phyloP scores from a whole-genome alignment of 345 rosid genomes.

The Brassica incana region DNA sequence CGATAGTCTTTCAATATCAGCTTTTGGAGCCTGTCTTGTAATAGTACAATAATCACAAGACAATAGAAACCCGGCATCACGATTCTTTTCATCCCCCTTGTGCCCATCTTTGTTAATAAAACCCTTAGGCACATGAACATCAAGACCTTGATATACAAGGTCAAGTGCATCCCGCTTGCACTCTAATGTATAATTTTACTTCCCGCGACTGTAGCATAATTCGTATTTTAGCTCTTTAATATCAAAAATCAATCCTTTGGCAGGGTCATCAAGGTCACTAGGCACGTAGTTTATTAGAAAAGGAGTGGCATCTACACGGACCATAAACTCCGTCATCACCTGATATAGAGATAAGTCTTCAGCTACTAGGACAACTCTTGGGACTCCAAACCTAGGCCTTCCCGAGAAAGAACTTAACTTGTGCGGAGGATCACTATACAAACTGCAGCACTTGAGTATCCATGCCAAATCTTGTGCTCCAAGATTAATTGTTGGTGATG shows the following conservation, averaged over 20 bases:
- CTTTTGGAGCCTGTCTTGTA: slow-evolving; percentile 92
- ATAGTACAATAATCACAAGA: slow-evolving; percentile 92
- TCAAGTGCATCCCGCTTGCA: slow-evolving; percentile 89
- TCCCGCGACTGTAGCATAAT: slow-evolving; percentile 77
- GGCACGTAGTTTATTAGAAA: slow-evolving; percentile 67
- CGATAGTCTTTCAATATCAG: slow-evolving; percentile 76
- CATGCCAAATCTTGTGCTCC: slow-evolving; percentile 98
- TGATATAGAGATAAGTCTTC: slow-evolving; percentile 83
- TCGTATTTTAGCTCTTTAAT: slow-evolving; percentile 85
- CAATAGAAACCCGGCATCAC: slow-evolving; percentile 84
- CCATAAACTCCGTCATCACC: slow-evolving; percentile 94
- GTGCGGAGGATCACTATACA: slow-evolving; percentile 88
- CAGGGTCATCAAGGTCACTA: slow-evolving; percentile 86
- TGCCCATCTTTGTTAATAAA: slow-evolving; percentile 58
- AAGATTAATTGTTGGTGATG: slow-evolving; percentile 60
- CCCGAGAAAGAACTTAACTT: slow-evolving; percentile 83
- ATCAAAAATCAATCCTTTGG: slow-evolving; percentile 76
- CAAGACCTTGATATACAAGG: slow-evolving; percentile 92
- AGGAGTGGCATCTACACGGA: slow-evolving; percentile 83
- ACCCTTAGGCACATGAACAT: slow-evolving; percentile 82
- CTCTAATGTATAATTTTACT: slow-evolving; percentile 85
- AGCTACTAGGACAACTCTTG: slow-evolving; percentile 69
- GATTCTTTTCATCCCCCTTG: slow-evolving; percentile 60
- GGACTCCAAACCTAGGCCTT: slow-evolving; percentile 92
- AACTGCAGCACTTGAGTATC: slow-evolving; percentile 71